Evolutionary conservation across 805 yeast species (phyloP).

Genomic region (Ogataea chonburiensis): DNA sequence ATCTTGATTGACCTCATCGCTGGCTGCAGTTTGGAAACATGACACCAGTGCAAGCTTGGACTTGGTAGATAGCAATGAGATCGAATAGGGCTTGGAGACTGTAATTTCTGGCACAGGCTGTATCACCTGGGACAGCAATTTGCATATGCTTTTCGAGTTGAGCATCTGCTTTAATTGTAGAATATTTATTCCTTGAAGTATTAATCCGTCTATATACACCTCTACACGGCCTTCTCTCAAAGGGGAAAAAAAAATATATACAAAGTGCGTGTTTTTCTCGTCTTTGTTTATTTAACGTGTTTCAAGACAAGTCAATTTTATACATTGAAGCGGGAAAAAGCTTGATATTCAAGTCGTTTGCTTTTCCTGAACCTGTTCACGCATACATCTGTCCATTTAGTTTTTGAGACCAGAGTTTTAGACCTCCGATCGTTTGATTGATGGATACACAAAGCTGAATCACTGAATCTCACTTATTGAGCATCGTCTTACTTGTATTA

Average conservation of each 20-base stretch:
- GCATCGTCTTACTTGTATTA: slow-evolving; percentile 3
- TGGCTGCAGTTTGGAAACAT: slow-evolving; percentile 18
- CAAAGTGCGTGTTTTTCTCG: slow-evolving; percentile 12
- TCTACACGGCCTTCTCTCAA: slow-evolving; percentile 8
- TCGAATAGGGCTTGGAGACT: slow-evolving; percentile 26
- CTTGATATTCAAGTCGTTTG: neutral
- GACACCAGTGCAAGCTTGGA: slow-evolving; percentile 33
- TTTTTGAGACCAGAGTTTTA: neutral
- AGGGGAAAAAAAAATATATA: slow-evolving; percentile 11
- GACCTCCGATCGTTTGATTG: slow-evolving; percentile 1
- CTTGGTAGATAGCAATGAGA: slow-evolving; percentile 30
- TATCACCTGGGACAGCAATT: slow-evolving; percentile 29
- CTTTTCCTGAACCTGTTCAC: too few relatives aligned
- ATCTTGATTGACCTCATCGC: neutral
- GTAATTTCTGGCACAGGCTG: slow-evolving; percentile 29
- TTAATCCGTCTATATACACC: neutral
- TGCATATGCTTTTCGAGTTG: slow-evolving; percentile 29
- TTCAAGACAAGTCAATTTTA: slow-evolving; percentile 8
- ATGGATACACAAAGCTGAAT: slow-evolving; percentile 5
- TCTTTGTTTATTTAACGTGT: slow-evolving; percentile 14
- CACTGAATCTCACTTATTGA: neutral
- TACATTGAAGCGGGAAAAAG: neutral
- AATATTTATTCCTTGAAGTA: neutral
- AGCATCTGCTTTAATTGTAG: slow-evolving; percentile 27
- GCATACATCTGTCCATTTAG: neutral